These are phyloP conservation scores for Dictyostelium purpureum DNA, from an alignment of 78 protist genomes.

Conservation along the genomic window DNA sequence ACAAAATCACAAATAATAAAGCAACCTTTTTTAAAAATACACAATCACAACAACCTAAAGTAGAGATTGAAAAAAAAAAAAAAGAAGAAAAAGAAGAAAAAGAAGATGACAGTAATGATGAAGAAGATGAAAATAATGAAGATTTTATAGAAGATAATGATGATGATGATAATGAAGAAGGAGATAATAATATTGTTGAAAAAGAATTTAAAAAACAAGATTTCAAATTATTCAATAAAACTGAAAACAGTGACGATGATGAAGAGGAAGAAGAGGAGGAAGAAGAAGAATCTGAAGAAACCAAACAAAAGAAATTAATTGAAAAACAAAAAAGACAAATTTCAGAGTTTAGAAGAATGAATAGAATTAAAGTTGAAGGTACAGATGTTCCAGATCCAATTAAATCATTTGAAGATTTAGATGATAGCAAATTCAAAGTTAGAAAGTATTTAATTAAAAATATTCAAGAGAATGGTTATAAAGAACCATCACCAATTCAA, in stretches of 20 bases:
- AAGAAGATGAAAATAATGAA: background rate
- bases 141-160: background rate
- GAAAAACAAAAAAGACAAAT: conserved; percentile 31
- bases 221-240: background rate
- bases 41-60: background rate
- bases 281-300: conserved; percentile 5
- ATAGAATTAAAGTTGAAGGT: conserved; percentile 47
- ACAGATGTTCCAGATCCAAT: conserved; percentile 71
- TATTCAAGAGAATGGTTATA: conserved; percentile 14
- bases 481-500: conserved; percentile 82
- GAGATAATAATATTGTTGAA: background rate
- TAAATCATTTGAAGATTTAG: conserved; percentile 18
- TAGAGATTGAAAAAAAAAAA: conserved; percentile 4
- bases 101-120: background rate
- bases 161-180: conserved; percentile 18
- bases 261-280: conserved; percentile 37
- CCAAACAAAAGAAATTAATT: background rate
- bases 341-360: background rate
- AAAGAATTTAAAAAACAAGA: background rate
- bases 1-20: background rate
- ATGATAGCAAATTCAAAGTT: conserved; percentile 13
- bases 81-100: conserved; percentile 1
- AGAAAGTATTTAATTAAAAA: conserved; percentile 21
- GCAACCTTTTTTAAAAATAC: conserved; percentile 23
- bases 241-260: background rate